These are phyloP conservation scores for Podospora pseudopauciseta DNA, from an alignment of 495 filamentous ascomycete genomes.

Conservation along the genomic window DNA sequence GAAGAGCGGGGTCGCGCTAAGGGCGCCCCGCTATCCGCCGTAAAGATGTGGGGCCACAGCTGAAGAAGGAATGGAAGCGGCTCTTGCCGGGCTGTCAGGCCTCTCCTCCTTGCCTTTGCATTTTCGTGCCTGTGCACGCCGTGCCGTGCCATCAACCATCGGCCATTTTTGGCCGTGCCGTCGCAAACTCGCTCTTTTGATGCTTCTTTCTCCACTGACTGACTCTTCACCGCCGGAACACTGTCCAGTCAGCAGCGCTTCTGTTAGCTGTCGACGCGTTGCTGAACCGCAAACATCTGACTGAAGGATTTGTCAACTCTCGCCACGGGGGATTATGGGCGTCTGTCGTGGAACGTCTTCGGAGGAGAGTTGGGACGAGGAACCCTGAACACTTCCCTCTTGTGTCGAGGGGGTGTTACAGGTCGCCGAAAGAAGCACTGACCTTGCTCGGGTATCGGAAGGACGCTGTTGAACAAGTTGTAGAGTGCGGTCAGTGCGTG, in stretches of 20 bases:
- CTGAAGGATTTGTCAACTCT: not conserved
- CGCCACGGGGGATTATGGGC: not conserved
- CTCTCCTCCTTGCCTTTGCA: conserved; percentile 13
- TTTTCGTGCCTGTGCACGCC: not conserved
- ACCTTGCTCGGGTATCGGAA: conserved; percentile 5
- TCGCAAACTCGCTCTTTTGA: not conserved
- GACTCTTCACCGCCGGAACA: conserved; percentile 8
- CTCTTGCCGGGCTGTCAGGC: conserved; percentile 1
- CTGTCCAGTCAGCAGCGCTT: not conserved
- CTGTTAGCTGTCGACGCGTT: not conserved
- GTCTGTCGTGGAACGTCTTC: not conserved
- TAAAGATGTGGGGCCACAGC: not conserved
- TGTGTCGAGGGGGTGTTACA: conserved; percentile 4
- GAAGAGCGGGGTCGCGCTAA: conserved; percentile 11
- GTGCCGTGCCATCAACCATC: not conserved
- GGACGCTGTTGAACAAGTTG: not conserved
- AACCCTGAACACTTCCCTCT: not conserved
- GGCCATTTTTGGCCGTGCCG: not conserved
- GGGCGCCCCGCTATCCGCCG: not conserved
- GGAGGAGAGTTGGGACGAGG: not conserved
- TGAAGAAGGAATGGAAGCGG: not conserved
- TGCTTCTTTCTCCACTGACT: not conserved
- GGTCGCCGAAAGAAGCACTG: conserved; percentile 6
- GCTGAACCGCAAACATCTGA: not conserved
- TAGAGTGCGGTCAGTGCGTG: not conserved